phyloP scores from a whole-genome alignment of 257 asterid genomes.

The Solanum chaucha region DNA sequence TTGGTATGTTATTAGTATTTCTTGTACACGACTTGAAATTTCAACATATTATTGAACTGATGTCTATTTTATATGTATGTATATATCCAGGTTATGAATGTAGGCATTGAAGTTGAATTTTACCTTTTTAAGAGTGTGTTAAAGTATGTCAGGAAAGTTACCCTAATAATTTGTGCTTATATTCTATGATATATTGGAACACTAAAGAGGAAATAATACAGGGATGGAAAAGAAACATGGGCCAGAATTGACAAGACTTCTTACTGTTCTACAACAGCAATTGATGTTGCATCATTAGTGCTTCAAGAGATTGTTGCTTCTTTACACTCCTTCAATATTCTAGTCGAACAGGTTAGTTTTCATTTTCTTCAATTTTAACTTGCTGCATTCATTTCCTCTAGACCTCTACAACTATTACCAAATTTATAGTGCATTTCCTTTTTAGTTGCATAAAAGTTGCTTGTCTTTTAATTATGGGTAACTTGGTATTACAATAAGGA shows the following conservation, averaged over 20 bases:
- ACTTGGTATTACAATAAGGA: background rate
- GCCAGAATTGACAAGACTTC: slow-evolving; percentile 56
- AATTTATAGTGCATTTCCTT: background rate
- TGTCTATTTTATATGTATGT: background rate
- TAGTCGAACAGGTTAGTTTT: slow-evolving; percentile 65
- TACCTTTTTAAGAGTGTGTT: slow-evolving; percentile 39
- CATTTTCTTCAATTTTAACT: background rate
- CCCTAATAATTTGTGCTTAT: background rate
- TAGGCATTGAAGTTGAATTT: slow-evolving; percentile 88
- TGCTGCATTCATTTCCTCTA: too few species aligned
- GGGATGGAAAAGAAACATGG: slow-evolving; percentile 79
- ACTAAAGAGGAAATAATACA: slow-evolving; percentile 1
- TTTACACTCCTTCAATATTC: slow-evolving; percentile 59
- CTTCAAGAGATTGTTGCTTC: slow-evolving; percentile 49
- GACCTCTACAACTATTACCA: background rate
- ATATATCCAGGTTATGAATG: slow-evolving; percentile 26
- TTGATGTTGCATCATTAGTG: slow-evolving; percentile 67
- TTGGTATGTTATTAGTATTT: slow-evolving; percentile 41
- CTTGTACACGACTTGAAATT: too few species aligned
- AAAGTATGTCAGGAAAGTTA: slow-evolving; percentile 31
- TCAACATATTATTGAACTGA: background rate
- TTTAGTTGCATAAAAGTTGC: background rate
- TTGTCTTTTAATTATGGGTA: background rate
- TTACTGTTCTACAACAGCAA: slow-evolving; percentile 66
- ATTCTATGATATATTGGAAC: background rate